Base-by-base conservation (phyloP, 2,329 filamentous ascomycete species). In the Diaporthe ampelina region DNA sequence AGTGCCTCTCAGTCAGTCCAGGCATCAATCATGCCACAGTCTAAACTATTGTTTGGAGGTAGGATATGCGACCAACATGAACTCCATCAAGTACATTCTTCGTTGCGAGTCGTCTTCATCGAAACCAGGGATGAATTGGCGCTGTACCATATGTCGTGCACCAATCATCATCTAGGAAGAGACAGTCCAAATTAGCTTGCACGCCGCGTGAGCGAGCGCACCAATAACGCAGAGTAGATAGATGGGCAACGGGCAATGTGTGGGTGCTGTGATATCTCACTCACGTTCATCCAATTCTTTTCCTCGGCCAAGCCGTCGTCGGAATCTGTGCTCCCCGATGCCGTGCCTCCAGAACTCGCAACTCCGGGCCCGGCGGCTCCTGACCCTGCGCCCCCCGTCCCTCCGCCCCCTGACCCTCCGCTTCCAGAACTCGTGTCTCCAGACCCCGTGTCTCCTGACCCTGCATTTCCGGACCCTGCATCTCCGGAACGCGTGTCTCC, bases 11-110 rank as follows among this genome's bases (percentile, higher is more conserved):
- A 19, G 9, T 61, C 19, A 61, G 24, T 26, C 24, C 15, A 8
- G 37, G 8, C 29, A 32, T 35, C 15, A 19, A 17, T 10, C 4
- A 57, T 17, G 3, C 7, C 7, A 10, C 5, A 21, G 29, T n/a
- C 19, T 48, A 10, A 29, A 10, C 40, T 4, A 2, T 9, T 17
- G 6, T 7, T 24, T 11, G 9, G 17, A 24, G 9, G 15, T 11
- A 0, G n/a, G 8, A n/a, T 29, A 45, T 26, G 24, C 13, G 9
- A 45, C 58, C 9, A 17, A 61, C 58, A 61, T 61, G 24, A 61
- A 61, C 37, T 61, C 58, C 58, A 61, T 61, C 15, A 61, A 29
- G 2, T 61, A 61, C n/a, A 61, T 43, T 35, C 17, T 57, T 35
- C 13, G 54, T 8, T 61, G 9, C 3, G 3, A 17, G 7, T 40